Percentiles rank a stretch among this genome's conserved stretches.
These are phyloP conservation scores for Fistulinella staudtii DNA, from an alignment of 1,284 basidiomycete genomes.

Conservation along the genomic window DNA sequence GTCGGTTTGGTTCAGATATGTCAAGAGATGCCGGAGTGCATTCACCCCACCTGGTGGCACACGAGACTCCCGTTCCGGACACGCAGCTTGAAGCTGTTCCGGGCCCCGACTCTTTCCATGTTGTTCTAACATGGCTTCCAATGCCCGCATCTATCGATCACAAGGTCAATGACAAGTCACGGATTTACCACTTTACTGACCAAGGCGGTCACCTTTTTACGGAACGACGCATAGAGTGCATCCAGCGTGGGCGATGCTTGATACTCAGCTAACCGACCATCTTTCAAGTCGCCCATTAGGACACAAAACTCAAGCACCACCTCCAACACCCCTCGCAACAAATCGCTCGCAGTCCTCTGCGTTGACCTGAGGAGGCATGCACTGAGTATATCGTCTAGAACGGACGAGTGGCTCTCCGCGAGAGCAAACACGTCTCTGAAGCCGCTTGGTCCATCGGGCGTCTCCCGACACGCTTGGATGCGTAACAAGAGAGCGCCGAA, in stretches of 20 bases:
- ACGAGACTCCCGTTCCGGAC: conserved; percentile 23
- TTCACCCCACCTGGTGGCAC: conserved; percentile 45
- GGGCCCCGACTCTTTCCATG: conserved; percentile 22
- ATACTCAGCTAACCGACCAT: conserved; percentile 54
- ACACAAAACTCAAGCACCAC: conserved; percentile 69
- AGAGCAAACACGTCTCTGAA: conserved; percentile 77
- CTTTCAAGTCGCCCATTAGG: conserved; percentile 58
- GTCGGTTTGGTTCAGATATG: conserved; percentile 43
- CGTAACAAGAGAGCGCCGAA: conserved; percentile 63
- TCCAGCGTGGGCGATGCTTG: conserved; percentile 54
- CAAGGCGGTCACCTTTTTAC: conserved; percentile 50
- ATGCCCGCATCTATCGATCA: conserved; percentile 13
- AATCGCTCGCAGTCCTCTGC: conserved; percentile 64
- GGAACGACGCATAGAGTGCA: conserved; percentile 53
- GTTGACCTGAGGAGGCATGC: conserved; percentile 74
- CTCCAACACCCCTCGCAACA: conserved; percentile 64
- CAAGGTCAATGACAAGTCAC: background rate
- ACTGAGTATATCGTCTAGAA: conserved; percentile 73
- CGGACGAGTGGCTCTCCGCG: conserved; percentile 61
- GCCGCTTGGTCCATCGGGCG: conserved; percentile 13
- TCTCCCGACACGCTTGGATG: conserved; percentile 33
- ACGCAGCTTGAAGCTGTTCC: conserved; percentile 23
- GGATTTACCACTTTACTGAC: conserved; percentile 49
- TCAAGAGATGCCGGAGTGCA: conserved; percentile 46
- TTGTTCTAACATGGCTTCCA: conserved; percentile 38